Conservation (phyloP, 2,329 filamentous ascomycete species). For the Monosporascus sp. region DNA sequence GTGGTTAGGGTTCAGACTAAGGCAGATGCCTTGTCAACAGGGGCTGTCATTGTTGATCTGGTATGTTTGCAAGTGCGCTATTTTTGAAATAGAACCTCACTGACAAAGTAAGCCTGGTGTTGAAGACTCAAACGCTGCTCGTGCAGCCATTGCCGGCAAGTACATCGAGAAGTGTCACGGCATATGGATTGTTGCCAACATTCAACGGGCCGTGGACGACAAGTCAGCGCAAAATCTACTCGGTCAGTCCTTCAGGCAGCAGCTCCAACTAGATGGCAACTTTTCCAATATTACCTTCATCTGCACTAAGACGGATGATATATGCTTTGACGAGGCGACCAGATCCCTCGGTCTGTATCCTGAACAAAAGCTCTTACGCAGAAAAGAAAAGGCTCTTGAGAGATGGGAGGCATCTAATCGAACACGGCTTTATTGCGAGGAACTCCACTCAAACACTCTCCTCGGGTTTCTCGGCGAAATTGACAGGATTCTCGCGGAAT, state of each 20-base stretch:
- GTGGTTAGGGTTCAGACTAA: slow-evolving; percentile 44
- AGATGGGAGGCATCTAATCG: slow-evolving; percentile 49
- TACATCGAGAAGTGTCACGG: slow-evolving; percentile 58
- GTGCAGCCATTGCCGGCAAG: slow-evolving; percentile 50
- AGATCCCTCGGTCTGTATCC: slow-evolving; percentile 29
- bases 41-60: slow-evolving; percentile 53
- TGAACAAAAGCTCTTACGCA: slow-evolving; percentile 32
- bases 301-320: slow-evolving; percentile 38
- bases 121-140: slow-evolving; percentile 55
- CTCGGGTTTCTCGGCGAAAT: slow-evolving; percentile 31
- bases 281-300: slow-evolving; percentile 50
- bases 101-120: slow-evolving; percentile 42
- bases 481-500: slow-evolving; percentile 5
- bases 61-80: slow-evolving; percentile 18
- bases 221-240: slow-evolving; percentile 53
- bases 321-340: slow-evolving; percentile 51
- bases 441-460: slow-evolving; percentile 37
- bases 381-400: slow-evolving; percentile 52
- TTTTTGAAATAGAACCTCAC: neutral
- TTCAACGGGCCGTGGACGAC: slow-evolving; percentile 55
- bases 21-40: slow-evolving; percentile 44
- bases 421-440: neutral
- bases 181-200: slow-evolving; percentile 55
- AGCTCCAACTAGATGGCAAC: slow-evolving; percentile 52
- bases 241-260: slow-evolving; percentile 50